Evolutionary conservation across 495 filamentous ascomycete species (phyloP).

Genomic region (Talaromyces wortmannii): DNA sequence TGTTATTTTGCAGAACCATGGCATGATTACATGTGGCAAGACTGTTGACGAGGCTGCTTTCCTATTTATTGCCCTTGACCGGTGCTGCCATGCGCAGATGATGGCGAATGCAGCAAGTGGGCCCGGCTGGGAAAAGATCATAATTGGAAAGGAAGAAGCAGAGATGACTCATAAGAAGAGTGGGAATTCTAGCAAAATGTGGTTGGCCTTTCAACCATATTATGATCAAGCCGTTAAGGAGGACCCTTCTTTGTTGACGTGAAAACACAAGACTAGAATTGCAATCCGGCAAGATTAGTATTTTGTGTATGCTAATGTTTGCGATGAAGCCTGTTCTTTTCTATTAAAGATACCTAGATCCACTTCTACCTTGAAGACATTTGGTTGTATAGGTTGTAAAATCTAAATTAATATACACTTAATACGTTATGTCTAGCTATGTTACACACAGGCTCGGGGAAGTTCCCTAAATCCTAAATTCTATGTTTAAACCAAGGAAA

Average conservation of each 20-base stretch:
- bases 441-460: too few species aligned
- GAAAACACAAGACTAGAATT: too few species aligned
- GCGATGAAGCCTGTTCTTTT: too few species aligned
- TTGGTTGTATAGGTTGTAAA: too few species aligned
- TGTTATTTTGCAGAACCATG: conserved; percentile 53
- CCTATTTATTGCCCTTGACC: conserved; percentile 53
- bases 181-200: conserved; percentile 12
- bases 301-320: too few species aligned
- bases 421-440: too few species aligned
- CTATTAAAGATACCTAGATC: too few species aligned
- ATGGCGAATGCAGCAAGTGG: conserved; percentile 46
- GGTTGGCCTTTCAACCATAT: conserved; percentile 17
- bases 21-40: conserved; percentile 44
- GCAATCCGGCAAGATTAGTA: too few species aligned
- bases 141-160: conserved; percentile 44
- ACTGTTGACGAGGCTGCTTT: conserved; percentile 53
- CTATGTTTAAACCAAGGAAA: neutral
- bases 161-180: conserved; percentile 10
- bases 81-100: conserved; percentile 51
- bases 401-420: too few species aligned
- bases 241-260: neutral
- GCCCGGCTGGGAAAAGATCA: conserved; percentile 40
- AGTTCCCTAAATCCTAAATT: too few species aligned
- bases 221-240: conserved; percentile 2
- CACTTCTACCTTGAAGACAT: too few species aligned